Evolutionary conservation across 2,329 filamentous ascomycete species (phyloP).

Genomic region (Microascus cirrosus): DNA sequence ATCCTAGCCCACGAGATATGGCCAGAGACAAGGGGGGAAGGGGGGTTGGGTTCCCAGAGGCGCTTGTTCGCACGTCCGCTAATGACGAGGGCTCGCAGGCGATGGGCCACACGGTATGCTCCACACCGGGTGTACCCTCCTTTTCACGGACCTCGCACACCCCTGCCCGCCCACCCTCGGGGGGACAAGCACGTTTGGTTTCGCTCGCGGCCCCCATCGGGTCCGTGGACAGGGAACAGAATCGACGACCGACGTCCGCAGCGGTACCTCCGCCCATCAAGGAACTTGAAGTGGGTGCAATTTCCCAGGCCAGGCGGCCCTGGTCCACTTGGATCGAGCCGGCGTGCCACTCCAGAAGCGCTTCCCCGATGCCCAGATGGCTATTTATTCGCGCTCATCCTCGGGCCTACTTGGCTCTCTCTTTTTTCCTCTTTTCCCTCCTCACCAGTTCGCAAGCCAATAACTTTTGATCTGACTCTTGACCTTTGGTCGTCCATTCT

Average conservation of each 20-base stretch:
- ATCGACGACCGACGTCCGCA: not conserved
- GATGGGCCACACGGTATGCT: no score
- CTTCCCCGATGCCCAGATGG: constrained; percentile 4
- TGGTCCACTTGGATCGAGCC: not conserved
- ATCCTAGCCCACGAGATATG: not conserved
- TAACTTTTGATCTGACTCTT: constrained; percentile 22
- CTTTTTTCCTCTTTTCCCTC: constrained; percentile 18
- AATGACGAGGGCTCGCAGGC: no score
- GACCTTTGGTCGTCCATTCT: constrained; percentile 46
- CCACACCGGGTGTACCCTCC: no score
- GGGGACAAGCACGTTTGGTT: not conserved
- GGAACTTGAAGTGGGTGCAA: not conserved
- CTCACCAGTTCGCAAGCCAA: constrained; percentile 28
- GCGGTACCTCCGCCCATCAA: not conserved
- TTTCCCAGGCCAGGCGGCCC: not conserved
- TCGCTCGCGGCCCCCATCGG: not conserved
- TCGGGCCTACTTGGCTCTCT: not conserved
- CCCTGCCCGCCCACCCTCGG: no score
- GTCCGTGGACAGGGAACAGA: not conserved
- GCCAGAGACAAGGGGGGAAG: not conserved
- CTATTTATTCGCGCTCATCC: constrained; percentile 33
- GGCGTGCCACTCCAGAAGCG: not conserved
- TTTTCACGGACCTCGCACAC: no score
- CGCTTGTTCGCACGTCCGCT: no score
- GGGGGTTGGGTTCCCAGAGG: no score